Conservation (phyloP, 2,329 filamentous ascomycete species). For the Magnaporthiopsis rhizophila region DNA sequence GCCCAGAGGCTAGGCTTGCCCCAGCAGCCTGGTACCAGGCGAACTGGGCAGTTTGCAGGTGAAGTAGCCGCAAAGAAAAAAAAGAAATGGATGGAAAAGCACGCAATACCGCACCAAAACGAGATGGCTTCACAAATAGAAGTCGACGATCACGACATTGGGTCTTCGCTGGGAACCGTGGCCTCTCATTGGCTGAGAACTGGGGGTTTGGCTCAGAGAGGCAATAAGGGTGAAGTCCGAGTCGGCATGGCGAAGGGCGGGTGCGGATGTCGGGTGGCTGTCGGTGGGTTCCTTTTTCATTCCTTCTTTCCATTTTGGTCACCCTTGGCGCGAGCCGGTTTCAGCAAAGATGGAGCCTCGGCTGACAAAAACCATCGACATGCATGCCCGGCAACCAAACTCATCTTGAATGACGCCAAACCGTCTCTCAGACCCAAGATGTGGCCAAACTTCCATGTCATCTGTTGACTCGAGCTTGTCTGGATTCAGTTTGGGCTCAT, state of each 20-base stretch:
- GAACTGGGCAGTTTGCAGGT: neutral
- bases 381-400: too few relatives aligned
- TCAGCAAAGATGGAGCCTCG: neutral
- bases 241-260: neutral
- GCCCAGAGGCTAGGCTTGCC: neutral
- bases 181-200: slow-evolving; percentile 27
- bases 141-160: slow-evolving; percentile 40
- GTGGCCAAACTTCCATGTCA: too few relatives aligned
- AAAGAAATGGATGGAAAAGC: neutral
- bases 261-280: neutral
- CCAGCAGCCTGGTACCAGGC: neutral
- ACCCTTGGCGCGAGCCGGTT: neutral
- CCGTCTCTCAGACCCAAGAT: too few relatives aligned
- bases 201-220: slow-evolving; percentile 7
- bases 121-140: slow-evolving; percentile 9
- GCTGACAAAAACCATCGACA: too few relatives aligned
- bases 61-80: neutral
- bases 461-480: too few relatives aligned
- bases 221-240: slow-evolving; percentile 5
- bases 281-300: neutral
- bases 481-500: too few relatives aligned
- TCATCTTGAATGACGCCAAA: too few relatives aligned
- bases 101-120: slow-evolving; percentile 8
- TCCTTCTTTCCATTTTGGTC: too few relatives aligned
- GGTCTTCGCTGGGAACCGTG: slow-evolving; percentile 11